Percentiles rank a stretch among this genome's conserved stretches.
Evolutionary conservation across 2,329 filamentous ascomycete genomes (phyloP).

Genomic region (Colletotrichum nymphaeae): DNA sequence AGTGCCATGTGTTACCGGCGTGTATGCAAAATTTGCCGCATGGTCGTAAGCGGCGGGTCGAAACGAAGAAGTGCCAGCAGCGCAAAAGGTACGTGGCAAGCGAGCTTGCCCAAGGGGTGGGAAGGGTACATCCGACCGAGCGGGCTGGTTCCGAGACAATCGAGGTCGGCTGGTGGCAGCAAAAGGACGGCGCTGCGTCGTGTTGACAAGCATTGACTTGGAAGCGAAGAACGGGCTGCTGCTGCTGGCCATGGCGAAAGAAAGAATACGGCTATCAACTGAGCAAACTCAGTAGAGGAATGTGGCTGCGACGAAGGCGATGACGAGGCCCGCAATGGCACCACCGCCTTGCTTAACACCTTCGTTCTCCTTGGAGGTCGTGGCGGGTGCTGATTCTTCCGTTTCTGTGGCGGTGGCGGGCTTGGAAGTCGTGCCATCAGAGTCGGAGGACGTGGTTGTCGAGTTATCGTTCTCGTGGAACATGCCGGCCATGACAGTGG

Average conservation of each 20-base stretch:
- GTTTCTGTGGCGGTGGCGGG: slow-evolving; percentile 40
- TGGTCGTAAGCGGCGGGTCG: slow-evolving; percentile 30
- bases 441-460: slow-evolving; percentile 38
- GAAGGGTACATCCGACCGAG: slow-evolving; percentile 13
- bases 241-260: slow-evolving; percentile 29
- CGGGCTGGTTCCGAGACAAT: slow-evolving; percentile 42
- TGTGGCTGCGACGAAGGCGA: slow-evolving; percentile 65
- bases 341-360: slow-evolving; percentile 60
- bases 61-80: slow-evolving; percentile 35
- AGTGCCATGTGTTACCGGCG: slow-evolving; percentile 20
- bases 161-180: slow-evolving; percentile 42
- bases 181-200: slow-evolving; percentile 21
- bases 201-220: slow-evolving; percentile 30
- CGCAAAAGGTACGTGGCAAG: slow-evolving; percentile 21
- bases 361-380: slow-evolving; percentile 56
- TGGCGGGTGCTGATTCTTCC: slow-evolving; percentile 42
- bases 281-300: slow-evolving; percentile 53
- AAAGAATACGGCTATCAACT: slow-evolving; percentile 34
- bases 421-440: slow-evolving; percentile 40
- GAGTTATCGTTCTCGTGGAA: slow-evolving; percentile 64
- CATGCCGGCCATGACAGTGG: slow-evolving; percentile 56
- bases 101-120: slow-evolving; percentile 11
- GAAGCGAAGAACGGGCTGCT: slow-evolving; percentile 30
- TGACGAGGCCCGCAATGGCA: slow-evolving; percentile 64
- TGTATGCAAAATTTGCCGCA: slow-evolving; percentile 28